phyloP scores from a whole-genome alignment of 2,329 filamentous ascomycete species.

The Colletotrichum tamarilloi region DNA sequence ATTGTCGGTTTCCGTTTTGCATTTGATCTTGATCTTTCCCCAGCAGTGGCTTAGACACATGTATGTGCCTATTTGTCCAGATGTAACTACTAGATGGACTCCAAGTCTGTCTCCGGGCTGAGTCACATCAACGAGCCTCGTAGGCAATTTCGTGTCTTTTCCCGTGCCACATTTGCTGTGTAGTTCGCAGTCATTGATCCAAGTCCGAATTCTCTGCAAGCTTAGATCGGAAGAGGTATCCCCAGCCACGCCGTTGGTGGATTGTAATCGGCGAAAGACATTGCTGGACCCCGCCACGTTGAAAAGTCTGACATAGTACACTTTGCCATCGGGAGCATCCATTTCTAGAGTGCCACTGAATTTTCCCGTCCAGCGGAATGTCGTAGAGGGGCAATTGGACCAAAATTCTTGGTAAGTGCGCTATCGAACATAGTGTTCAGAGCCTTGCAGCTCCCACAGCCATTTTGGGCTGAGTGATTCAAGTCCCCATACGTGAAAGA shows the following conservation, averaged over 20 bases:
- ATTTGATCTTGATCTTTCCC: not conserved
- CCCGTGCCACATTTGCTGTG: not conserved
- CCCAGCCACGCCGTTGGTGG: not conserved
- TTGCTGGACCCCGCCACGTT: not conserved
- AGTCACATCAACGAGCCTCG: not conserved
- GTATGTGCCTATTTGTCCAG: not conserved
- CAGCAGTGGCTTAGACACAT: conserved; percentile 20
- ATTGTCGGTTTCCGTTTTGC: not conserved
- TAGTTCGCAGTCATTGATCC: not conserved
- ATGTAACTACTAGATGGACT: not conserved
- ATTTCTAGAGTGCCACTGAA: not conserved
- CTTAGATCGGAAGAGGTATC: not conserved
- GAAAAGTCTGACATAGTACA: not conserved
- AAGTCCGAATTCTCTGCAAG: not conserved
- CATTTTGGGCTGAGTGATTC: not conserved
- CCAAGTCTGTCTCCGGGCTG: not conserved
- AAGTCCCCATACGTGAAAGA: not conserved
- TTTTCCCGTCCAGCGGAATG: not conserved
- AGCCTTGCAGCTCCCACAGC: not conserved
- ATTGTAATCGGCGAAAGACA: not conserved
- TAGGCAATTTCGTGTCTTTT: not conserved
- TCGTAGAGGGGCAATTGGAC: fast-evolving
- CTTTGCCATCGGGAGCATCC: not conserved
- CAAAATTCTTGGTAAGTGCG: not conserved
- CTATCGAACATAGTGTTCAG: not conserved